phyloP scores from a whole-genome alignment of 2,329 filamentous ascomycete genomes.

The Sporothrix globosa region DNA sequence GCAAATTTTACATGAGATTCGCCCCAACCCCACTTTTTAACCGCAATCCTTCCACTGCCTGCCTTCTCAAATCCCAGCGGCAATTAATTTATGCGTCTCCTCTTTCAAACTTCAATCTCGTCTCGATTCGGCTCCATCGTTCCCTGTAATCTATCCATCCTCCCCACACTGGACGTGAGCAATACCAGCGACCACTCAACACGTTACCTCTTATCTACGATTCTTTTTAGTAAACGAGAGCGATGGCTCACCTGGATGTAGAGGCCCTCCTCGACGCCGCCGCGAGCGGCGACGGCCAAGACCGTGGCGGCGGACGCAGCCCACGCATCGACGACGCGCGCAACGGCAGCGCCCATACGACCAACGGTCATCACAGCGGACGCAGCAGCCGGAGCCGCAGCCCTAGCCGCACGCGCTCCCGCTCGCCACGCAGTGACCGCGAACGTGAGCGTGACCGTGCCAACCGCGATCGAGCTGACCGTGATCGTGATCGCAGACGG shows the following conservation, averaged over 20 bases:
- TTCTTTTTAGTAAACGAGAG: conserved; percentile 25
- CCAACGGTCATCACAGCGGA: conserved; percentile 37
- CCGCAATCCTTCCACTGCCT: neutral
- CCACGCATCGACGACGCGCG: conserved; percentile 45
- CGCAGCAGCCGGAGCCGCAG: conserved; percentile 28
- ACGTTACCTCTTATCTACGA: neutral
- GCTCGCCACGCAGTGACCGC: conserved; percentile 55
- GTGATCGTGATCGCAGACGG: conserved; percentile 48
- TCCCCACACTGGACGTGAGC: neutral
- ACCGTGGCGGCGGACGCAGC: conserved; percentile 45
- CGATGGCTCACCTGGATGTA: conserved; percentile 75
- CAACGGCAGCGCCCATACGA: conserved; percentile 42
- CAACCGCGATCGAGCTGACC: conserved; percentile 44
- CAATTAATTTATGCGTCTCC: neutral
- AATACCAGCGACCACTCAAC: neutral
- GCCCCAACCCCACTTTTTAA: conserved; percentile 18
- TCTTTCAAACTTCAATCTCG: neutral
- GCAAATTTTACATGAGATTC: conserved; percentile 22
- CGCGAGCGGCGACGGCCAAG: conserved; percentile 56
- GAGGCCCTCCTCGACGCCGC: conserved; percentile 89
- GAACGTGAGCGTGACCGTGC: conserved; percentile 37
- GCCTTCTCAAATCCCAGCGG: neutral
- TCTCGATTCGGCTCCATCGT: neutral
- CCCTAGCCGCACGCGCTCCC: conserved; percentile 30
- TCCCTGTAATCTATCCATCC: neutral